A percentile compares a stretch with the other conserved stretches of the same genome.
These are phyloP conservation scores for Colletotrichum viniferum DNA, from an alignment of 2,329 filamentous ascomycete genomes.

Conservation along the genomic window DNA sequence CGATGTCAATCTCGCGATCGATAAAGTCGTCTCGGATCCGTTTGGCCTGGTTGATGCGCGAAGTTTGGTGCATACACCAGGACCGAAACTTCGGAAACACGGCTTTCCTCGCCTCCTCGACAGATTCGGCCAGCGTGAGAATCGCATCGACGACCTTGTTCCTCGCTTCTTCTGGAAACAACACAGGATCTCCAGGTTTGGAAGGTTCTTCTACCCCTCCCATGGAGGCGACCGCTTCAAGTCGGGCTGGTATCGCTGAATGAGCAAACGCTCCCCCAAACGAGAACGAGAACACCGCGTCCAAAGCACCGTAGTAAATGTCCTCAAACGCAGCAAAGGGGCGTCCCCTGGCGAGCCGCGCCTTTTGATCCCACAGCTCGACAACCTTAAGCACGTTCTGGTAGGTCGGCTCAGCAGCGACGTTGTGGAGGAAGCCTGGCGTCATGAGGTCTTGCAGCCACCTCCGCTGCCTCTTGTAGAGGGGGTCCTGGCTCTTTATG, in stretches of 20 bases:
- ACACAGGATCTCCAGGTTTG: background rate
- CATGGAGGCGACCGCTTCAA: background rate
- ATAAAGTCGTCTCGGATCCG: background rate
- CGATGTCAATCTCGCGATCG: background rate
- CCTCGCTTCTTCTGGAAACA: background rate
- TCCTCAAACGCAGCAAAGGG: conserved; percentile 32
- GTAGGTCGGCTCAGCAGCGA: conserved; percentile 36
- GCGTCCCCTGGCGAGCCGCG: conserved; percentile 27
- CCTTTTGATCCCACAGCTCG: conserved; percentile 37
- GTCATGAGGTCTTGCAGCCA: conserved; percentile 42
- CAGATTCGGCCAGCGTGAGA: background rate
- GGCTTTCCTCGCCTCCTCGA: background rate
- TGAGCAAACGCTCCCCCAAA: conserved; percentile 25
- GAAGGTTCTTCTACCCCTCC: background rate
- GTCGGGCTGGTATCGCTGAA: background rate
- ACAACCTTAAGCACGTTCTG: conserved; percentile 32
- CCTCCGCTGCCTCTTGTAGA: conserved; percentile 32
- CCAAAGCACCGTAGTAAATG: conserved; percentile 32
- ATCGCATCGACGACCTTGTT: background rate
- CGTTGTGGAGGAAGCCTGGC: conserved; percentile 33
- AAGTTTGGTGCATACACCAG: background rate
- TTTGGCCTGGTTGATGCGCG: background rate
- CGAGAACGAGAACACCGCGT: conserved; percentile 31
- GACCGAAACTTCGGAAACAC: background rate
- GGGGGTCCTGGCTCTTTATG: conserved; percentile 28